These are phyloP conservation scores for Penicillium occitanis DNA, from an alignment of 2,329 filamentous ascomycete genomes.

Conservation along the genomic window DNA sequence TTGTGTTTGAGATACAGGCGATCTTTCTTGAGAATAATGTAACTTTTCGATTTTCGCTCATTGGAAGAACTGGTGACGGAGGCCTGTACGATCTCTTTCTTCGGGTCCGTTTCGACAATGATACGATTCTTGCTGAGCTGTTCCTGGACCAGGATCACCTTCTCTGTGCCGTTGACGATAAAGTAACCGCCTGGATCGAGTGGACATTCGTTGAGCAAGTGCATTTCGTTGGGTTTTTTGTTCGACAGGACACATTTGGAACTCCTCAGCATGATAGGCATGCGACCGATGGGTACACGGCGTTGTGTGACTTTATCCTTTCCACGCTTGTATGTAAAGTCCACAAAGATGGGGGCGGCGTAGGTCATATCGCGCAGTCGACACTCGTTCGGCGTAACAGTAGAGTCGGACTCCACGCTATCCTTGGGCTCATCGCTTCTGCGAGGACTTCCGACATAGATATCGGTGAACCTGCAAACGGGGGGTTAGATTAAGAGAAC, in stretches of 20 bases:
- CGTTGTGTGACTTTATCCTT: conserved; percentile 71
- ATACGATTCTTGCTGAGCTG: conserved; percentile 99
- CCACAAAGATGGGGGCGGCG: conserved; percentile 87
- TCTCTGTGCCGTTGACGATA: conserved; percentile 95
- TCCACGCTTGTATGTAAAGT: conserved; percentile 85
- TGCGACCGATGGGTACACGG: conserved; percentile 73
- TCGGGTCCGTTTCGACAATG: conserved; percentile 88
- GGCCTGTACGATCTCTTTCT: conserved; percentile 90
- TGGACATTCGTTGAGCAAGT: conserved; percentile 88
- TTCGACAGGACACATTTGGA: conserved; percentile 84
- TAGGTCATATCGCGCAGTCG: conserved; percentile 97
- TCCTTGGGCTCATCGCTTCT: conserved; percentile 69
- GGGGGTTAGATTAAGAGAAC: not conserved
- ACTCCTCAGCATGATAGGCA: conserved; percentile 96
- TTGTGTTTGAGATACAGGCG: conserved; percentile 88
- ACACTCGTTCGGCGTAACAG: conserved; percentile 90
- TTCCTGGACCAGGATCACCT: conserved; percentile 97
- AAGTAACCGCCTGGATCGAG: conserved; percentile 97
- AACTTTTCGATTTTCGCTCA: conserved; percentile 96
- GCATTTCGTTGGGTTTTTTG: conserved; percentile 85
- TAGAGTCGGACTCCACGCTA: conserved; percentile 46
- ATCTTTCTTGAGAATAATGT: conserved; percentile 92
- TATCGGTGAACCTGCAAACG: conserved; percentile 67
- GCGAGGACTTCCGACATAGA: conserved; percentile 79
- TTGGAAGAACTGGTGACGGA: conserved; percentile 98